Evolutionary conservation across 2,329 filamentous ascomycete species (phyloP), one percentile per base, ranked within the genome.

Genomic region (Pseudodiploospora longispora): DNA sequence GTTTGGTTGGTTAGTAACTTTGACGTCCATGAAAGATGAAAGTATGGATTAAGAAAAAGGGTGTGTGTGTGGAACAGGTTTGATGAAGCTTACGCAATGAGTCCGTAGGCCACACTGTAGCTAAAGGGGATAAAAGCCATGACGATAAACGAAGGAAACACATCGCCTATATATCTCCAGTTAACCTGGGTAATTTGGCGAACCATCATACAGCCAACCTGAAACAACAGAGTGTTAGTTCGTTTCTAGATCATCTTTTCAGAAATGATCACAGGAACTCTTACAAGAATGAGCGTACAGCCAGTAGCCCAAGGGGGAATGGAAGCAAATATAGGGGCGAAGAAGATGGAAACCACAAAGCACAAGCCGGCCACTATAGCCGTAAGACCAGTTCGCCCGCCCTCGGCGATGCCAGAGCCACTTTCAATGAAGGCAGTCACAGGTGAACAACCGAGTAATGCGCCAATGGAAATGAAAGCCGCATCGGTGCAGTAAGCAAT

Each of bases 221-320:
- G 40, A 10, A 30, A 12, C 19, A 42, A 5, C 29, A 9, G 29
- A 6, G n/a, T 19, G 9, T 12, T 37, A 37, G 19, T 19, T 19
- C 6, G 30, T 10, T 10, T 0, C 6, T 10, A n/a, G 36, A 35
- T 4, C 37, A 29, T 19, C 29, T 8, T 7, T 6, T n/a, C n/a
- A n/a, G n/a, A 29, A 27, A 6, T 10, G n/a, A 5, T 7, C 30
- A 36, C 35, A 2, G n/a, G 36, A 10, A 6, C 30, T 57, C 69
- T 58, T 62, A 78, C 79, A 52, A 89, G 69, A 52, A 89, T 71
- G 8, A 89, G 69, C 0, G 84, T 86, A 48, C 81, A 81, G 5
- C 85, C 85, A 0, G 85, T 88, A 1, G 85, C 85, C 83, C 83
- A 88, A 0, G 84, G 83, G 2, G 85, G 85, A 10, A 88, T 83